Evolutionary conservation across 148 eudicot species (phyloP).

Genomic region (Drosera capensis): DNA sequence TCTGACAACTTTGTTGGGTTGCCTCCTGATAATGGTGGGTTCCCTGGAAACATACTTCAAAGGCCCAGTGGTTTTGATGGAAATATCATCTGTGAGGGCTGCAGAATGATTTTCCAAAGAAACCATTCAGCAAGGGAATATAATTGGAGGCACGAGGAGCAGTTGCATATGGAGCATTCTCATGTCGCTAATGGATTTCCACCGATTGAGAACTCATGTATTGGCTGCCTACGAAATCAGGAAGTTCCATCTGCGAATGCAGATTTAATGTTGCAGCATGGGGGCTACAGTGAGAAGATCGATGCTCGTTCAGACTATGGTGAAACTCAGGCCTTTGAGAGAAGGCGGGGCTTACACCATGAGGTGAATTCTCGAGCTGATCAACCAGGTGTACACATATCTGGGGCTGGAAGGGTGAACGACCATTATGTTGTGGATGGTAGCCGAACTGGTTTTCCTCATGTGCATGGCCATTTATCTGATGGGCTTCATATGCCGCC

Average conservation of each 20-base stretch:
- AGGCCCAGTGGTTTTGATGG: constrained; percentile 38
- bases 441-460: constrained; percentile 22
- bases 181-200: constrained; percentile 36
- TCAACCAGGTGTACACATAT: constrained; percentile 31
- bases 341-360: constrained; percentile 41
- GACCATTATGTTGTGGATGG: constrained; percentile 48
- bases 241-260: constrained; percentile 38
- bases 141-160: constrained; percentile 49
- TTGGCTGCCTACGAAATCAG: constrained; percentile 49
- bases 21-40: constrained; percentile 56
- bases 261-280: constrained; percentile 38
- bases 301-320: constrained; percentile 30
- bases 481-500: constrained; percentile 29
- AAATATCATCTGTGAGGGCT: constrained; percentile 45
- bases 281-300: constrained; percentile 29
- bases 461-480: constrained; percentile 20
- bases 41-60: constrained; percentile 67
- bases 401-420: constrained; percentile 49
- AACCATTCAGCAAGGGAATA: constrained; percentile 41
- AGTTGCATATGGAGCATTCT: constrained; percentile 33
- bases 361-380: constrained; percentile 29
- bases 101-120: constrained; percentile 43
- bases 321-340: constrained; percentile 35
- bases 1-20: constrained; percentile 35
- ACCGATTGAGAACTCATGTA: constrained; percentile 29